These are phyloP conservation scores for Gastroboletus turbinatus DNA, from an alignment of 1,284 basidiomycete genomes.

Conservation along the genomic window DNA sequence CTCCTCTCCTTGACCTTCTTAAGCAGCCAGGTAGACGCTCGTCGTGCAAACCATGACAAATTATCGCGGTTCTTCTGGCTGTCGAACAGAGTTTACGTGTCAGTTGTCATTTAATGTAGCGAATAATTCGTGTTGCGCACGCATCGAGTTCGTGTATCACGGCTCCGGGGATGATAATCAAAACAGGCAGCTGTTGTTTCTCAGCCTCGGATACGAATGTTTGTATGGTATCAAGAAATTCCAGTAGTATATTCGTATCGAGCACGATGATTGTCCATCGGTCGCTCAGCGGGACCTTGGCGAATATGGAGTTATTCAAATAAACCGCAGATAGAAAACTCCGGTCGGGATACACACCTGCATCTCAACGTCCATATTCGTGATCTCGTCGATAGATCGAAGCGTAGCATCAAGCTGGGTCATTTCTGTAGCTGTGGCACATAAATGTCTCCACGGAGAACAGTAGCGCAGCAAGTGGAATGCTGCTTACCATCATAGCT, in stretches of 20 bases:
- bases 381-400: conserved; percentile 49
- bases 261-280: conserved; percentile 52
- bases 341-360: conserved; percentile 37
- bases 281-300: conserved; percentile 42
- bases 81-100: conserved; percentile 7
- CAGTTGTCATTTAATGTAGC: not conserved
- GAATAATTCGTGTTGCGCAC: conserved; percentile 38
- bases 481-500: conserved; percentile 11
- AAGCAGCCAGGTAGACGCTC: conserved; percentile 70
- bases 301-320: not conserved
- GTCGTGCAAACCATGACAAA: conserved; percentile 65
- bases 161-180: conserved; percentile 65
- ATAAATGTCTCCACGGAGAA: not conserved
- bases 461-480: not conserved
- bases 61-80: conserved; percentile 65
- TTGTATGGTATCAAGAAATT: conserved; percentile 59
- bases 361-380: conserved; percentile 71
- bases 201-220: conserved; percentile 65
- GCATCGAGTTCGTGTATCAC: conserved; percentile 74
- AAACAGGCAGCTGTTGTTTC: conserved; percentile 44
- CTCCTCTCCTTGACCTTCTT: conserved; percentile 59
- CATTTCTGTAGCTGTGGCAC: conserved; percentile 7
- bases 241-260: conserved; percentile 73
- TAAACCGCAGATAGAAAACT: not conserved
- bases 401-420: conserved; percentile 40